phyloP scores from a whole-genome alignment of 306 rosid species.

The Cucurbita maxima region DNA sequence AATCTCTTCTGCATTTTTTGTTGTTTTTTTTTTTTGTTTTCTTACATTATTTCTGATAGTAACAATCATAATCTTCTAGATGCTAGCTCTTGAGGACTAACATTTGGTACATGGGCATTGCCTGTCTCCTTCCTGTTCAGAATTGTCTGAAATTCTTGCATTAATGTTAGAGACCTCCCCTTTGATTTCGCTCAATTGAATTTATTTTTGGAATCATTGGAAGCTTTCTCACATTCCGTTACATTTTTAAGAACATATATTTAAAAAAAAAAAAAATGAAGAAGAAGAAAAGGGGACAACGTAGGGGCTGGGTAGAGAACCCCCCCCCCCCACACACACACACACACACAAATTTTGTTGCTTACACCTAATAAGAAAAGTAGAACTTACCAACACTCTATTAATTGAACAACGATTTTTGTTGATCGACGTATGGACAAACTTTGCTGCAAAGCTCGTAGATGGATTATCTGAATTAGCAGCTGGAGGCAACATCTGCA shows the following conservation, averaged over 20 bases:
- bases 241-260: neutral
- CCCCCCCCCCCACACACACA: neutral
- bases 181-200: neutral
- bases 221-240: neutral
- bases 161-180: neutral
- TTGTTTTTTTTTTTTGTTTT: neutral
- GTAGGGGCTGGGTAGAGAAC: neutral
- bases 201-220: neutral
- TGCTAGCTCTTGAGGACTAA: neutral
- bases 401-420: conserved; percentile 88
- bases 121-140: neutral
- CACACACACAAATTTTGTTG: neutral
- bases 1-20: neutral
- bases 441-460: conserved; percentile 84
- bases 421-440: conserved; percentile 90
- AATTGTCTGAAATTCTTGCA: neutral
- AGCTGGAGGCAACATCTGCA: conserved; percentile 81
- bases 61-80: neutral
- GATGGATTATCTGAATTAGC: conserved; percentile 95
- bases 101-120: neutral
- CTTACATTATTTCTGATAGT: neutral
- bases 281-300: neutral
- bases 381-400: conserved; percentile 72
- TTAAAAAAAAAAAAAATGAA: neutral
- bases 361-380: neutral